phyloP scores from a whole-genome alignment of 2,329 filamentous ascomycete genomes.

The Leptodontidium sp. region DNA sequence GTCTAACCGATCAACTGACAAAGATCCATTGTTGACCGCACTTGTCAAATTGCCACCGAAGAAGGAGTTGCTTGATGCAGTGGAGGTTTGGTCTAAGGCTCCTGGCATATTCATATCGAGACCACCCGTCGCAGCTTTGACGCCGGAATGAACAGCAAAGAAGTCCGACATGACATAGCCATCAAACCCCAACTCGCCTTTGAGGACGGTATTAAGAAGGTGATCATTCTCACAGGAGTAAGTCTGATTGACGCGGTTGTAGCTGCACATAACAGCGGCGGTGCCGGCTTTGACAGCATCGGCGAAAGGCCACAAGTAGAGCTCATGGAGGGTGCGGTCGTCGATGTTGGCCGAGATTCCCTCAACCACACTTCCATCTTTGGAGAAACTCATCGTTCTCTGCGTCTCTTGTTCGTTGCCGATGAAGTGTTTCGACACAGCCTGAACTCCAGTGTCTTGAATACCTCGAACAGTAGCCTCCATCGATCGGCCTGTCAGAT shows the following conservation, averaged over 20 bases:
- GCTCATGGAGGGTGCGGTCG: constrained; percentile 73
- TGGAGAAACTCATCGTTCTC: constrained; percentile 49
- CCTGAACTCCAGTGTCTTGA: no score
- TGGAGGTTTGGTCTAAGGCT: not conserved
- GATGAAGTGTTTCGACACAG: no score
- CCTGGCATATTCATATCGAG: constrained; percentile 57
- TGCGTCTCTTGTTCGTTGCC: constrained; percentile 55
- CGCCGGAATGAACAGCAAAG: constrained; percentile 54
- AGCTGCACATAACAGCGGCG: constrained; percentile 81
- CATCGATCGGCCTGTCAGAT: no score
- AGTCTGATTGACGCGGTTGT: constrained; percentile 63
- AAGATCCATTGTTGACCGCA: not conserved
- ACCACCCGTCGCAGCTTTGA: constrained; percentile 52
- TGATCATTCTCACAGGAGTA: constrained; percentile 58
- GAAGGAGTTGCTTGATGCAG: not conserved
- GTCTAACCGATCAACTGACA: not conserved
- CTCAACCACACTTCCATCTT: constrained; percentile 36
- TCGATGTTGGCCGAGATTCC: constrained; percentile 59
- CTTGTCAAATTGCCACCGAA: not conserved
- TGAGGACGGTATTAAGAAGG: constrained; percentile 55
- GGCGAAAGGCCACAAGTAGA: constrained; percentile 55
- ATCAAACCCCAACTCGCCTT: constrained; percentile 58
- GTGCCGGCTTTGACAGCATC: constrained; percentile 71
- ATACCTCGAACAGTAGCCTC: no score
- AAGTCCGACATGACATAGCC: constrained; percentile 53